Base-by-base conservation (phyloP, 768 basidiomycete species). In the Mycena indigotica region DNA sequence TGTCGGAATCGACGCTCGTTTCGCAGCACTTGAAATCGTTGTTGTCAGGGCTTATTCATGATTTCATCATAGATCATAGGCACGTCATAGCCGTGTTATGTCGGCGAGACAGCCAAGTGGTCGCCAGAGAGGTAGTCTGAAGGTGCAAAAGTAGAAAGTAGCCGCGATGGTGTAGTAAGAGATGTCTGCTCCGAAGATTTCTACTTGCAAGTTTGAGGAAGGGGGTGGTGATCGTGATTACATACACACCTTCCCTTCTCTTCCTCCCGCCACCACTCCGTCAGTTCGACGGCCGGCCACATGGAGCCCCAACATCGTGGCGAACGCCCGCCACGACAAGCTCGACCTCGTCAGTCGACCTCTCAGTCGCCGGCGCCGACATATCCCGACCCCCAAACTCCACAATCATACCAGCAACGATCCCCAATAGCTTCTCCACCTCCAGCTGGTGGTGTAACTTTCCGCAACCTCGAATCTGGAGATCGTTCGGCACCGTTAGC, bases 391-490 rank as follows among this genome's bases (percentile, higher is more conserved):
- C 41, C 41, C n/a, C 41, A 44, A 21, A 10, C 10, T 38, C 35
- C 10, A 38, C 41, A 44, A 44, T 19, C 15, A 29, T 61, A 66
- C 26, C 65, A 62, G 19, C 54, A 70, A 55, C 62, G 72, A 35
- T 72, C 73, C 3, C 66, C 70, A n/a, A 69, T 74, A 44, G 46
- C 28, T 62, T 70, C 29, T 73, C 71, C 28, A 69, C 63, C 57
- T 75, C 78, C 32, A 66, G 69, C 55, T 63, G 69, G 76, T 41
- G 80, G 77, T 63, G 86, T 93, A 24, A 86, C 87, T 30, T 93
- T 93, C 68, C 85, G 86, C 70, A 79, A 77, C 54, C 76, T 63
- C 17, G 90, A 92, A 69, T 82, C 80, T 67, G 89, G 89, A 48
- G 89, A 90, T 73, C 82, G 89, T 53, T 78, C 75, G 23, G 78